Base-by-base conservation (phyloP, 768 basidiomycete species). In the Collybia mongolica region DNA sequence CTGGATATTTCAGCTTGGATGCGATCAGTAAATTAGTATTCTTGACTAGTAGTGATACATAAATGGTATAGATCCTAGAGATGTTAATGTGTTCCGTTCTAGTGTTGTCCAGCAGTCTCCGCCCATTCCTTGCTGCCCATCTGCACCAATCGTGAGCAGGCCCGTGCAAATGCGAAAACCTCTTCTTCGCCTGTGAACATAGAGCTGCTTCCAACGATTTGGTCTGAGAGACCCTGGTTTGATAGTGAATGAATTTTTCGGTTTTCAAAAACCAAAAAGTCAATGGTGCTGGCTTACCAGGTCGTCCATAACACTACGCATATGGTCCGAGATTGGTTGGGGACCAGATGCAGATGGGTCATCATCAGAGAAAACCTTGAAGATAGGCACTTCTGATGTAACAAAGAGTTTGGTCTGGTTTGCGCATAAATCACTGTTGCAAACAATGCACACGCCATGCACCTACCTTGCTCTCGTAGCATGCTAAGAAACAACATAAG, bases 171-270 rank as follows among this genome's bases (percentile, higher is more conserved):
- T 0, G 97, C 97, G 64, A 99, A 99, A 0, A 98, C 65, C 68
- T 98, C 97, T 66, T 98, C 97, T 61, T 98, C 95, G 3, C 96
- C 95, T 0, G 87, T 88, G 64, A 98, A 98, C 73, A 99, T 89
- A 38, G 93, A 88, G 54, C 88, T 92, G 1, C 77, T 74, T 28
- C 93, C 90, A 15, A 96, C 88, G 17, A 80, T 70, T 23, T 93
- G 84, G 19, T 77, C 78, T 1, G 88, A 78, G 0, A 98, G 73
- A 17, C 93, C 93, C 92, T 95, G 56, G 26, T 37, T 23, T 41
- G 23, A 28, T 48, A 45, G 18, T 26, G 24, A 39, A 49, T 29
- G 28, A 48, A 38, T 53, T 49, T 46, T 60, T 15, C 23, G 1
- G 22, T 18, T 36, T 29, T 26, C 44, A n/a, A n/a, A 54, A 35